Conservation (phyloP, 1,284 basidiomycete species). For the Kwoniella shivajii region DNA sequence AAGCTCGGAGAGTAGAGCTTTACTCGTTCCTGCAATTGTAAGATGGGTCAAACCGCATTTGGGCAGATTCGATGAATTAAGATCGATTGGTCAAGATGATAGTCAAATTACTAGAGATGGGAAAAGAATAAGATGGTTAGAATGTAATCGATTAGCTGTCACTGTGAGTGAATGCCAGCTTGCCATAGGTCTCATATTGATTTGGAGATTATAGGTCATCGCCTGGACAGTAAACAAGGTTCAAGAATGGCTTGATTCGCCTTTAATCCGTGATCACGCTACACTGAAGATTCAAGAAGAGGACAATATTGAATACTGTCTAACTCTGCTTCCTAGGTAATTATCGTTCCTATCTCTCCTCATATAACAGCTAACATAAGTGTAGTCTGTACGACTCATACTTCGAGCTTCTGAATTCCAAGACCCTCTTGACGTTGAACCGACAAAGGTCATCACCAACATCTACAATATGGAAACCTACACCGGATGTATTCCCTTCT, state of each 20-base stretch:
- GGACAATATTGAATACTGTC: conserved; percentile 86
- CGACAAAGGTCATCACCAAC: conserved; percentile 66
- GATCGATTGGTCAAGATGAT: conserved; percentile 22
- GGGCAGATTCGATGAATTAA: conserved; percentile 71
- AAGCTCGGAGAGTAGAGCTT: conserved; percentile 71
- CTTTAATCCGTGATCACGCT: conserved; percentile 65
- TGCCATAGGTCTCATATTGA: not conserved
- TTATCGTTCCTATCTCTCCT: conserved; percentile 23
- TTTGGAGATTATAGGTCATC: conserved; percentile 61
- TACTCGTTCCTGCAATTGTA: conserved; percentile 84
- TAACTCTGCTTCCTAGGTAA: conserved; percentile 83
- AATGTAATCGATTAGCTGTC: conserved; percentile 72
- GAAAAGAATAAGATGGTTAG: conserved; percentile 84
- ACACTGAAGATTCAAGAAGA: conserved; percentile 74
- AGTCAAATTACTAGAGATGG: conserved; percentile 61
- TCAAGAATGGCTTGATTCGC: conserved; percentile 75
- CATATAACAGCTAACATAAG: not conserved
- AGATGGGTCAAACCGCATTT: conserved; percentile 95
- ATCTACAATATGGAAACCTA: conserved; percentile 58
- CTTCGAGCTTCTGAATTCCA: conserved; percentile 72
- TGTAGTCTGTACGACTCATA: conserved; percentile 80
- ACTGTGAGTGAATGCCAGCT: conserved; percentile 32
- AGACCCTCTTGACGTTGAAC: conserved; percentile 70
- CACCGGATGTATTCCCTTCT: conserved; percentile 87
- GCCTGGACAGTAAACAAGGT: conserved; percentile 91